Evolutionary conservation across 2,329 filamentous ascomycete species (phyloP), one percentile per base, ranked within the genome.

Genomic region (Chlorencoelia australis): DNA sequence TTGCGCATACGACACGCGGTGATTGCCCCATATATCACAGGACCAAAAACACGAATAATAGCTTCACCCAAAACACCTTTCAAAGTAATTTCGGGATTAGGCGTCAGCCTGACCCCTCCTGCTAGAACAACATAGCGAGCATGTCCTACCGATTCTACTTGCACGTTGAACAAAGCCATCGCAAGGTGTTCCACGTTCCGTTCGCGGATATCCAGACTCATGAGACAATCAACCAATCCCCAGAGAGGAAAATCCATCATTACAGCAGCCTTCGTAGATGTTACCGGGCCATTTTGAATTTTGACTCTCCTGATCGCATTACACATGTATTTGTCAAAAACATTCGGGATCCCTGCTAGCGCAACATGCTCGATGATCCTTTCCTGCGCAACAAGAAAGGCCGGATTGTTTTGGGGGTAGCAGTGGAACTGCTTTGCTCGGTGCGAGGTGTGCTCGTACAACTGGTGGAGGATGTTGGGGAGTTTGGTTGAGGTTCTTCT

Each of bases 181-280:
- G 22, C 38, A 24, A 41, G 33, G 9, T 37, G 9, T 24, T 37
- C 38, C 16, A 41, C 38, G 4, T 41, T 13, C 8, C n/a, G 11
- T 20, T 31, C 27, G 18, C n/a, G 10, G 20, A 38, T 26, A 41
- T 16, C 34, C n/a, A 41, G 15, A 18, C 38, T 41, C 34, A 41
- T 41, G 21, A 41, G 38, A 26, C 38, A 41, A 38, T 41, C 38
- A 17, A 41, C 38, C n/a, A 15, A n/a, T 32, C 38, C 34, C 20
- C n/a, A 5, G 15, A 15, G 5, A 37, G 26, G 38, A 41, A 41
- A 41, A 26, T n/a, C 18, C 34, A 41, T 36, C 7, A 26, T 38
- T 19, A 37, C 28, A 33, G 34, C 33, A 35, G 33, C 22, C 15
- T 26, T 27, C 20, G 21, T 24, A 11, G 11, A 7, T 11, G 7